A percentile compares a stretch with the other conserved stretches of the same genome.
Conservation (phyloP, 768 basidiomycete species). For the Pisolithus albus region DNA sequence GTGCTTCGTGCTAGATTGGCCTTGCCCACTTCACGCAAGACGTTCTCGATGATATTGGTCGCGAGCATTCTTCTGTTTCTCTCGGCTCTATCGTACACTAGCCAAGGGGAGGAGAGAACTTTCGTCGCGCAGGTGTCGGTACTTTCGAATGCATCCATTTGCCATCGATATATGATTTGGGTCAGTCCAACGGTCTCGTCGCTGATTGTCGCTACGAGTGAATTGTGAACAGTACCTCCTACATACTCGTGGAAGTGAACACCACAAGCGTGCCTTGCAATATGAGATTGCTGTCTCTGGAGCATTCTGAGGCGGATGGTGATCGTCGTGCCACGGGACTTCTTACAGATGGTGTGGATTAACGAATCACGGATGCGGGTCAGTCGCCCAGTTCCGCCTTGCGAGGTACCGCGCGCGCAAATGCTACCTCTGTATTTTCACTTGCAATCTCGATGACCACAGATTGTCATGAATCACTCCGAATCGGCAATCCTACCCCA, state of each 20-base stretch:
- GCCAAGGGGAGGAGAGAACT: slow-evolving; percentile 5
- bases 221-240: slow-evolving; percentile 48
- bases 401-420: slow-evolving; percentile 55
- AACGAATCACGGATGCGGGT: slow-evolving; percentile 13
- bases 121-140: slow-evolving; percentile 2
- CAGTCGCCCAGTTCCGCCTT: slow-evolving; percentile 61
- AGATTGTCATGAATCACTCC: too few species aligned
- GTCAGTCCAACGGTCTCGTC: slow-evolving; percentile 54
- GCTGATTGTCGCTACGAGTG: slow-evolving; percentile 61
- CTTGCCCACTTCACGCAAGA: slow-evolving; percentile 48
- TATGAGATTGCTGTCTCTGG: slow-evolving; percentile 27
- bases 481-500: slow-evolving; percentile 13
- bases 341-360: slow-evolving; percentile 51
- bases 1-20: slow-evolving; percentile 39
- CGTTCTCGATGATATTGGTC: slow-evolving; percentile 55
- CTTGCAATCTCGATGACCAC: slow-evolving; percentile 20
- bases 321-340: slow-evolving; percentile 58
- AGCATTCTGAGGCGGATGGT: slow-evolving; percentile 54
- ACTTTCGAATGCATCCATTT: slow-evolving; percentile 19
- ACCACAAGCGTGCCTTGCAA: slow-evolving; percentile 45
- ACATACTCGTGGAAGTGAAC: slow-evolving; percentile 52
- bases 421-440: slow-evolving; percentile 44
- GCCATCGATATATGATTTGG: slow-evolving; percentile 48
- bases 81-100: slow-evolving; percentile 32
- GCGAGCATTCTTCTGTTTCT: slow-evolving; percentile 39